These are phyloP conservation scores for Protomyces inouyei DNA, from an alignment of 1,139 yeast genomes.

Conservation along the genomic window DNA sequence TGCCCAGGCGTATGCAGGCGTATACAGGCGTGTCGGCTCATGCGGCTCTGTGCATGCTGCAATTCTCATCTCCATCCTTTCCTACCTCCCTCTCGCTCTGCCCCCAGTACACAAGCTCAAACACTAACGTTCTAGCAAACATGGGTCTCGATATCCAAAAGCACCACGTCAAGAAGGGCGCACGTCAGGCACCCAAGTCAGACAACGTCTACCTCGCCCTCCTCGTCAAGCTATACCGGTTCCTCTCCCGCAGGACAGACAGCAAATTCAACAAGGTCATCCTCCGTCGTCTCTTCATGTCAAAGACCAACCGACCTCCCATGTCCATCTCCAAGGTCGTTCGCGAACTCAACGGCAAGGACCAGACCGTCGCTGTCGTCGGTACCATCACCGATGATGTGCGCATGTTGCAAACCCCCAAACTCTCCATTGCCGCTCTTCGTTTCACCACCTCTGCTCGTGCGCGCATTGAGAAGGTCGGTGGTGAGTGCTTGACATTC, in stretches of 20 bases:
- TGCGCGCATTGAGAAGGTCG: conserved; percentile 95
- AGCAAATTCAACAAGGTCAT: conserved; percentile 94
- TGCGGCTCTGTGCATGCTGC: too few species aligned
- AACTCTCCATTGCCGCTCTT: conserved; percentile 96
- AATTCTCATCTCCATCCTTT: too few species aligned
- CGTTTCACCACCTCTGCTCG: conserved; percentile 99
- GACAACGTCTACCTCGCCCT: conserved; percentile 98
- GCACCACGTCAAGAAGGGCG: conserved; percentile 93
- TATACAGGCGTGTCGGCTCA: too few species aligned
- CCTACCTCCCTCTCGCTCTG: too few species aligned
- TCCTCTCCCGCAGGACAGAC: conserved; percentile 85
- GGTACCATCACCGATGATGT: conserved; percentile 98
- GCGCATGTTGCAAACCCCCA: conserved; percentile 92
- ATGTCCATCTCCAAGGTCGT: conserved; percentile 90
- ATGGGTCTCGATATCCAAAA: conserved; percentile 94
- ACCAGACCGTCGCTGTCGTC: conserved; percentile 89
- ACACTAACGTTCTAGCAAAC: background rate
- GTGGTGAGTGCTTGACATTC: conserved; percentile 99
- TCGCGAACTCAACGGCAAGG: conserved; percentile 59
- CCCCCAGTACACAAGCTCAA: background rate
- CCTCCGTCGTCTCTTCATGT: conserved; percentile 89
- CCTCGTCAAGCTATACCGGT: conserved; percentile 96
- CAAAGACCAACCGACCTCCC: conserved; percentile 99
- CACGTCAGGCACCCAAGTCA: conserved; percentile 99
- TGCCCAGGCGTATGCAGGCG: too few species aligned